These are phyloP conservation scores for Diplodia intermedia DNA, from an alignment of 2,329 filamentous ascomycete genomes.

Conservation along the genomic window DNA sequence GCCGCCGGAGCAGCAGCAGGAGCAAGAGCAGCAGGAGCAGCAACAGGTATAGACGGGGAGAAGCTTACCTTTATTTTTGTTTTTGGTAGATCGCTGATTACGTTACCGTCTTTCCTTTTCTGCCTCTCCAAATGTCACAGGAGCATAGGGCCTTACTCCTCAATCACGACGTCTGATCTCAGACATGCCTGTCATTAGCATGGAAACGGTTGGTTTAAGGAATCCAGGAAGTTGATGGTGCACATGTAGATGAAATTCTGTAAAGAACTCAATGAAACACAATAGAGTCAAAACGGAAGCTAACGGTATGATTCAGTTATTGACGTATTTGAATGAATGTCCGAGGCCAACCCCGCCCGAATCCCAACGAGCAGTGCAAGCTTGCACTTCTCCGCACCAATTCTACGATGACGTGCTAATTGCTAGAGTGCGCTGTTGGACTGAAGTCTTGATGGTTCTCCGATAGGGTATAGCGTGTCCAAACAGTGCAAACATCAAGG, in stretches of 20 bases:
- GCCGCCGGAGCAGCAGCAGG: not conserved
- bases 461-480: not conserved
- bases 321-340: not conserved
- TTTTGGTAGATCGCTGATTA: not conserved
- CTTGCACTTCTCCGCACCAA: not conserved
- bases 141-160: not conserved
- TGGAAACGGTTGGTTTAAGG: not conserved
- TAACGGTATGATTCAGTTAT: not conserved
- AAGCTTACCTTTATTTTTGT: not conserved
- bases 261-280: not conserved
- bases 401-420: not conserved
- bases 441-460: not conserved
- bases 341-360: too few species aligned
- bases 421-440: not conserved
- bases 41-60: not conserved
- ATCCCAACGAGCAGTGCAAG: not conserved
- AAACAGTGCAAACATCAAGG: conserved; percentile 12
- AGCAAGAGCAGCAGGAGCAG: not conserved
- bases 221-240: not conserved
- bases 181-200: not conserved
- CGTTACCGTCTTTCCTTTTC: not conserved
- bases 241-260: not conserved
- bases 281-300: not conserved
- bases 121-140: not conserved
- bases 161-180: not conserved